A percentile compares a stretch with the other conserved stretches of the same genome.
Evolutionary conservation across 2,329 filamentous ascomycete genomes (phyloP).

Genomic region (Penicillium sclerotigenum): DNA sequence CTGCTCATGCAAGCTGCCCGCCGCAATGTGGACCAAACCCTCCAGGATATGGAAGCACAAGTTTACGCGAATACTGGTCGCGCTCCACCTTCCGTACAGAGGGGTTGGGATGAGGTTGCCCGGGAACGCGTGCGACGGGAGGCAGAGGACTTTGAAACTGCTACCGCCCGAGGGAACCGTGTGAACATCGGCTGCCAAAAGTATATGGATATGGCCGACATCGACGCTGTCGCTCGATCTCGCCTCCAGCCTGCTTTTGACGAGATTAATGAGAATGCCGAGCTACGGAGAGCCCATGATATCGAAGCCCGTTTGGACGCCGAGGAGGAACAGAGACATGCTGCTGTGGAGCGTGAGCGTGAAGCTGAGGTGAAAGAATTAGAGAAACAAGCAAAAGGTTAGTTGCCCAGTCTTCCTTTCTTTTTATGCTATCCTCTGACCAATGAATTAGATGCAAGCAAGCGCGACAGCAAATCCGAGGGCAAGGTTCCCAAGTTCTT

Average conservation of each 20-base stretch:
- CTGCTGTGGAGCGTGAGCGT: slow-evolving; percentile 42
- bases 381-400: slow-evolving; percentile 30
- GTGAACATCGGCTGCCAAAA: slow-evolving; percentile 75
- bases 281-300: slow-evolving; percentile 66
- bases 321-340: slow-evolving; percentile 62
- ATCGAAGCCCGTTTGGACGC: slow-evolving; percentile 61
- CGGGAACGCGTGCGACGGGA: slow-evolving; percentile 64
- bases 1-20: slow-evolving; percentile 74
- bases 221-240: slow-evolving; percentile 73
- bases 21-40: slow-evolving; percentile 75
- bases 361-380: slow-evolving; percentile 37
- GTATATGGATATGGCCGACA: slow-evolving; percentile 72
- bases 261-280: slow-evolving; percentile 76
- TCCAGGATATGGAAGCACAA: slow-evolving; percentile 78
- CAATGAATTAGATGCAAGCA: slow-evolving; percentile 9
- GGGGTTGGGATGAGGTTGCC: slow-evolving; percentile 77
- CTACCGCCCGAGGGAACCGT: slow-evolving; percentile 54
- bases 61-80: slow-evolving; percentile 74
- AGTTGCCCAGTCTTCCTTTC: slow-evolving; percentile 5
- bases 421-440: not conserved
- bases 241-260: slow-evolving; percentile 80
- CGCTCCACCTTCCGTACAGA: slow-evolving; percentile 63
- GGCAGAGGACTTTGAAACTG: slow-evolving; percentile 59
- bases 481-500: slow-evolving; percentile 25
- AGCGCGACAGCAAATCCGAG: slow-evolving; percentile 14